phyloP scores from a whole-genome alignment of 352 stramenopile genomes.

The Pythium phragmiticola region DNA sequence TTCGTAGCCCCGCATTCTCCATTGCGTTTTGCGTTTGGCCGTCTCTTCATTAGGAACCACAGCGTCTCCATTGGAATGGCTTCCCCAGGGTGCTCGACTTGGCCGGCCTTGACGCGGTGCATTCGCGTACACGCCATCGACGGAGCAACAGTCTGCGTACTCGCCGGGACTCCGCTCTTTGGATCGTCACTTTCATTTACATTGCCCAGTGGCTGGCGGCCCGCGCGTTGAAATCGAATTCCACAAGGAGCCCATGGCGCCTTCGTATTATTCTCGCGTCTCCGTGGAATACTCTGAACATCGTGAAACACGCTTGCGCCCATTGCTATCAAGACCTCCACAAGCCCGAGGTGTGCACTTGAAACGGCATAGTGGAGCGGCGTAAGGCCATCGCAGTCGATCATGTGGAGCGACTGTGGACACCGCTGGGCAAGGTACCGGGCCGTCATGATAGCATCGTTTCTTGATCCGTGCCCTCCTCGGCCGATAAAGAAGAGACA shows the following conservation, averaged over 20 bases:
- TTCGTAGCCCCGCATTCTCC: not conserved
- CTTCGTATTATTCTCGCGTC: conserved; percentile 6
- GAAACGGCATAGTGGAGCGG: conserved; percentile 52
- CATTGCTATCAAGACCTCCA: conserved; percentile 40
- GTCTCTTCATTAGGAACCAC: conserved; percentile 16
- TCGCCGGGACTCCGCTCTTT: not conserved
- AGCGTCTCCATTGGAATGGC: conserved; percentile 24
- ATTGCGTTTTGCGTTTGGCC: not conserved
- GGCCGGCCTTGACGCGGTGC: conserved; percentile 14
- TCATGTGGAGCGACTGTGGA: conserved; percentile 34
- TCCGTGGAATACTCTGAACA: not conserved
- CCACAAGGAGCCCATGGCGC: conserved; percentile 47
- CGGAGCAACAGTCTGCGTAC: not conserved
- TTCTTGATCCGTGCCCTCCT: not conserved
- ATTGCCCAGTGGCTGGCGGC: not conserved
- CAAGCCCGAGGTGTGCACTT: conserved; percentile 32
- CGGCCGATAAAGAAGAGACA: not conserved
- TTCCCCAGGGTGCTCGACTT: conserved; percentile 11
- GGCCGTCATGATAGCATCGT: conserved; percentile 17
- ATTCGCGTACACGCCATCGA: conserved; percentile 23
- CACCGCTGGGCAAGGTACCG: conserved; percentile 34
- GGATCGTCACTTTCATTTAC: not conserved
- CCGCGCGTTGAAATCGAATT: conserved; percentile 17
- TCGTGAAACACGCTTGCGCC: conserved; percentile 32
- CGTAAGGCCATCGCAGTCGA: conserved; percentile 37